These are phyloP conservation scores for Blumeria hordei DNA, from an alignment of 2,329 filamentous ascomycete species.

Conservation along the genomic window DNA sequence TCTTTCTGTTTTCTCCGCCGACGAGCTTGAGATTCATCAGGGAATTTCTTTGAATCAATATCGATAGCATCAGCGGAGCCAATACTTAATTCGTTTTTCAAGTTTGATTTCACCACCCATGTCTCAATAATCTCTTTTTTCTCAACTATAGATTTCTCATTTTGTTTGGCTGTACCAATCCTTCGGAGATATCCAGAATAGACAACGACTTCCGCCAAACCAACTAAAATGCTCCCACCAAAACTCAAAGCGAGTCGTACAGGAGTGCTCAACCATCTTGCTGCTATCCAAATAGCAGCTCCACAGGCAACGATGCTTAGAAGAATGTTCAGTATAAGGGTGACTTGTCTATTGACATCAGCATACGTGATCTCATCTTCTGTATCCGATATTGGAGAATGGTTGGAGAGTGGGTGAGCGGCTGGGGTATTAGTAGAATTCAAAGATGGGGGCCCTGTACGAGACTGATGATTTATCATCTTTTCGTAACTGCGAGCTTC, in stretches of 20 bases:
- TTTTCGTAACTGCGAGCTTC: constrained; percentile 62
- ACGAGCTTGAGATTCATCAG: too few species aligned
- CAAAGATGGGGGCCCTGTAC: constrained; percentile 32
- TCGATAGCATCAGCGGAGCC: too few species aligned
- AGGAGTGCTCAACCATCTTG: constrained; percentile 51
- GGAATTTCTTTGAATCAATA: too few species aligned
- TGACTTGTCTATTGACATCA: constrained; percentile 59
- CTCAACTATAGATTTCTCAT: constrained; percentile 35
- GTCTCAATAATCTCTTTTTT: constrained; percentile 45
- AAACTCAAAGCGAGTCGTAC: constrained; percentile 46
- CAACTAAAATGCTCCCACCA: constrained; percentile 43
- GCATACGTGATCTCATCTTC: constrained; percentile 42
- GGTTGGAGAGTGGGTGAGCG: constrained; percentile 30
- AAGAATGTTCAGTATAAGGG: constrained; percentile 73
- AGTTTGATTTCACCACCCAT: constrained; percentile 21
- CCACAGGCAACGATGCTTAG: constrained; percentile 64
- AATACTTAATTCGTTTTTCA: too few species aligned
- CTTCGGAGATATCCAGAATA: constrained; percentile 54
- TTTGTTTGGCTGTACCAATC: constrained; percentile 40
- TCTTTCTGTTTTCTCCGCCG: too few species aligned
- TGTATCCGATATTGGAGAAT: constrained; percentile 18
- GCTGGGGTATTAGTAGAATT: constrained; percentile 28
- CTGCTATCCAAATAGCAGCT: constrained; percentile 54
- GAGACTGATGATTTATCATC: constrained; percentile 40
- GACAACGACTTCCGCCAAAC: constrained; percentile 52